Percentiles rank a stretch among this genome's conserved stretches.
Evolutionary conservation across 495 filamentous ascomycete species (phyloP).

Genomic region (Penicillium desertorum): DNA sequence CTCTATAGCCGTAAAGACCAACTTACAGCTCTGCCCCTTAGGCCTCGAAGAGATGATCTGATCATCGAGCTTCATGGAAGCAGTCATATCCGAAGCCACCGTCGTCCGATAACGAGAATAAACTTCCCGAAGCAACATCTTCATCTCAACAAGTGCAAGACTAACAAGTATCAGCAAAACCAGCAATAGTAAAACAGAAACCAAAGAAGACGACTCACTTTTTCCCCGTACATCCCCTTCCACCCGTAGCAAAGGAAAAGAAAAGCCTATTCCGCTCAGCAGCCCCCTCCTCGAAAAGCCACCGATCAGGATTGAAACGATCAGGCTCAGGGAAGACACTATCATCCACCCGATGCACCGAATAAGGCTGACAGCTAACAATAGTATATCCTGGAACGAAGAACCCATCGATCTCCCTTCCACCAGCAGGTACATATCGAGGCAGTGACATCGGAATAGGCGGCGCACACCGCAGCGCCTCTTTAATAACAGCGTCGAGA

Average conservation of each 20-base stretch:
- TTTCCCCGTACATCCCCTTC: constrained; percentile 47
- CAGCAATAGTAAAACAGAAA: constrained; percentile 38
- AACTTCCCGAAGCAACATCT: constrained; percentile 55
- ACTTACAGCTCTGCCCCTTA: constrained; percentile 52
- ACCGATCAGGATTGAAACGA: constrained; percentile 60
- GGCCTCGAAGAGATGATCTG: constrained; percentile 62
- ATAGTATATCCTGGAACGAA: constrained; percentile 60
- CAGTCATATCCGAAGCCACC: constrained; percentile 52
- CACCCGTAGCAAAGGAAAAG: constrained; percentile 47
- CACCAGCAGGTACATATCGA: constrained; percentile 54
- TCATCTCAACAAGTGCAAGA: constrained; percentile 67
- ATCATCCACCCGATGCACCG: constrained; percentile 60
- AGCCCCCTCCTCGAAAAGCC: constrained; percentile 53
- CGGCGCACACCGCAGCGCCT: constrained; percentile 58
- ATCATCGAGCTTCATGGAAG: constrained; percentile 55
- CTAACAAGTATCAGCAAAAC: constrained; percentile 42
- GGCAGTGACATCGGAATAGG: constrained; percentile 68
- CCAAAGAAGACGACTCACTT: constrained; percentile 32
- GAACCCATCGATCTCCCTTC: constrained; percentile 35
- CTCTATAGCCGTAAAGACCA: constrained; percentile 40
- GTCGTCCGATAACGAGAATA: constrained; percentile 57
- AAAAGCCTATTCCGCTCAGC: constrained; percentile 43
- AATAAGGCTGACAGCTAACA: constrained; percentile 66
- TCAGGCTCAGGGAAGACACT: constrained; percentile 56
- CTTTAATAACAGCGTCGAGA: constrained; percentile 62